Base-by-base conservation (phyloP, 2,329 filamentous ascomycete genomes). In the Xenoacremonium recifei region DNA sequence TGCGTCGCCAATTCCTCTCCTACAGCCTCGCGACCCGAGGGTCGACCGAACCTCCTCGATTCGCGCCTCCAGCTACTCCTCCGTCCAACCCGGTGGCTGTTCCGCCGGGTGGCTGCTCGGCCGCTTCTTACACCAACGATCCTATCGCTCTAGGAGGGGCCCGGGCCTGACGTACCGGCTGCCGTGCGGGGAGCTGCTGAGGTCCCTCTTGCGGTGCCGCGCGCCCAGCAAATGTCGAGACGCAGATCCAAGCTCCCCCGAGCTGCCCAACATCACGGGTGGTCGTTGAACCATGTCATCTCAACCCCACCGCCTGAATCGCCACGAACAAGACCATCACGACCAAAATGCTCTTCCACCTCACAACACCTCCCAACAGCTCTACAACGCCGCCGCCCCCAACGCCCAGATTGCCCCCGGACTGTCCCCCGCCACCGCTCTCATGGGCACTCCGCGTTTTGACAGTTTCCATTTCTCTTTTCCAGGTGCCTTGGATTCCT, bases 391-490 rank as follows among this genome's bases (percentile, higher is more conserved):
- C 44, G 42, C 48, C 30, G 41, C 48, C 44, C 48, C 47, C 39
- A n/a, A n/a, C n/a, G n/a, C n/a, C n/a, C n/a, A n/a, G n/a, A 47
- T 57, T 40, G 50, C 54, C 25, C 48, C 51, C 37, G 44, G 37
- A 20, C 45, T 51, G 21, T 42, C 50, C 23, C 42, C 54, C 17
- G 47, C 55, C 47, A 41, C 51, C 42, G 42, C 51, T 49, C 55
- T 72, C 54, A 70, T 76, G 53, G 71, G 76, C 48, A 53, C 66
- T 23, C 61, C 71, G 13, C 71, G 75, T 37, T 81, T 80, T 54
- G 65, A 67, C 47, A 72, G 77, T 48, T 80, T 79, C 53, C 63
- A 71, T 17, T 80, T 79, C 51, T 56, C 73, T 3, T 80, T 75
- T 53, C 62, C 59, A 44, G 59, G 48, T 47, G 55, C 63, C 21